A percentile compares a stretch with the other conserved stretches of the same genome.
Evolutionary conservation across 1,139 yeast species (phyloP).

Genomic region (Entelexis paramagnoliae): DNA sequence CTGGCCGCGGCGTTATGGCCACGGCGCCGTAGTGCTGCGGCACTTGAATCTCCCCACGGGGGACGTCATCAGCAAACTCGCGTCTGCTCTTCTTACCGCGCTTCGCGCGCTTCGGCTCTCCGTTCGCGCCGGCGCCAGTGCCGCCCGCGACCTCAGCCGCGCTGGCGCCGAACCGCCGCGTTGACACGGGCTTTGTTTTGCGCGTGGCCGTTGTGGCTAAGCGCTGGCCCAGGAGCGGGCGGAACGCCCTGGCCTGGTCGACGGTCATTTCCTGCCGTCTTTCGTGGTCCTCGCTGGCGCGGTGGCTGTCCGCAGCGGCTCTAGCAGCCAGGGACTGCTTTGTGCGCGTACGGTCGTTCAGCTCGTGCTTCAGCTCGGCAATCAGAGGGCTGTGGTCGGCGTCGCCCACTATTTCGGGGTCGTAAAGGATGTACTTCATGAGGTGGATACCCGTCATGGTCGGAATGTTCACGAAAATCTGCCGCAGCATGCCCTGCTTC

Average conservation of each 20-base stretch:
- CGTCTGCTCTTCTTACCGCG: neutral
- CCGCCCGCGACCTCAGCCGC: slow-evolving; percentile 19
- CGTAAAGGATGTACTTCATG: slow-evolving; percentile 17
- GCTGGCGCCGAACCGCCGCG: slow-evolving; percentile 19
- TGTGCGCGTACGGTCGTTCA: slow-evolving; percentile 7
- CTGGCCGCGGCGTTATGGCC: neutral
- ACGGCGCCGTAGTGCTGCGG: neutral
- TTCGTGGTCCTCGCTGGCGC: neutral
- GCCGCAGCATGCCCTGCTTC: slow-evolving; percentile 3
- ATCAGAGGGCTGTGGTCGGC: slow-evolving; percentile 4
- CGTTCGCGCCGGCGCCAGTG: neutral
- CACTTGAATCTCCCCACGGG: neutral
- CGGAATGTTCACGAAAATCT: slow-evolving; percentile 9
- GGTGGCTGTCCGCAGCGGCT: slow-evolving; percentile 8
- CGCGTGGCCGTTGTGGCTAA: slow-evolving; percentile 2
- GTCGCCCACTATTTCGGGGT: slow-evolving; percentile 8
- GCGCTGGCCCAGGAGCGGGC: slow-evolving; percentile 2
- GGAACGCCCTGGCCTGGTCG: slow-evolving; percentile 2
- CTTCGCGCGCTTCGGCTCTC: neutral
- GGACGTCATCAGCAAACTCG: too few species aligned
- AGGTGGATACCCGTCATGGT: slow-evolving; percentile 7
- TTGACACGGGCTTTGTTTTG: neutral
- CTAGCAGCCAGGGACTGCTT: slow-evolving; percentile 7
- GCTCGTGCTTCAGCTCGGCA: neutral
- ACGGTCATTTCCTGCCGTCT: neutral